Evolutionary conservation across 2,329 filamentous ascomycete species (phyloP).

Genomic region (Fusarium hainanense): DNA sequence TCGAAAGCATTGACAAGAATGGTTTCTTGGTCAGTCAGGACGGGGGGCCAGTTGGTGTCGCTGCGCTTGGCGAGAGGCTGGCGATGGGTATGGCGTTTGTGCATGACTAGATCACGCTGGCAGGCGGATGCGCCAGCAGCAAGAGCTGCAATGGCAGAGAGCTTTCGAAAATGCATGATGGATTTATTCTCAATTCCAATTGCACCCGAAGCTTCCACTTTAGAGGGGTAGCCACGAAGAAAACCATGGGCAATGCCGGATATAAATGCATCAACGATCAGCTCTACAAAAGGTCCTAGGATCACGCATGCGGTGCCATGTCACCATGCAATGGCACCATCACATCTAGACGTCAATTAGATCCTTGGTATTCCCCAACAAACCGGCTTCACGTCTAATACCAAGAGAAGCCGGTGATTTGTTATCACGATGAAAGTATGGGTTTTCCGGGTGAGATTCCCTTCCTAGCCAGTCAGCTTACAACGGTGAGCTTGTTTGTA

Average conservation of each 20-base stretch:
- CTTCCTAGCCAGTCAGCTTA: constrained; percentile 34
- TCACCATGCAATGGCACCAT: constrained; percentile 37
- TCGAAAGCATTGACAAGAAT: constrained; percentile 53
- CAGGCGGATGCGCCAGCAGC: constrained; percentile 45
- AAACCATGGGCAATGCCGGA: constrained; percentile 4
- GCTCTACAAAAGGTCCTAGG: neutral
- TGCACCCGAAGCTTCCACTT: neutral
- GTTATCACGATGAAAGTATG: constrained; percentile 9
- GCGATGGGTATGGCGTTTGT: constrained; percentile 48
- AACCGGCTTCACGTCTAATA: constrained; percentile 11
- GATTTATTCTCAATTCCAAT: neutral
- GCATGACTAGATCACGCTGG: constrained; percentile 45
- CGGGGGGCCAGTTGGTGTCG: constrained; percentile 50
- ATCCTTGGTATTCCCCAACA: constrained; percentile 16
- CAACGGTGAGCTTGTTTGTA: constrained; percentile 20
- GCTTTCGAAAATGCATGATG: constrained; percentile 35
- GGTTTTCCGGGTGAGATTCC: constrained; percentile 16
- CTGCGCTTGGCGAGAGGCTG: constrained; percentile 48
- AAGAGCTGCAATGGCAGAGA: constrained; percentile 34
- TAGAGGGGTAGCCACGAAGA: neutral
- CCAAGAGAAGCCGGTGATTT: constrained; percentile 21
- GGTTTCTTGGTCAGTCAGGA: constrained; percentile 50
- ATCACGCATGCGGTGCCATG: constrained; percentile 21
- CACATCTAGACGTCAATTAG: neutral
- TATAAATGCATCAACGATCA: constrained; percentile 34